phyloP scores from a whole-genome alignment of 495 filamentous ascomycete genomes.

The Pseudoneurospora amorphoporcata region DNA sequence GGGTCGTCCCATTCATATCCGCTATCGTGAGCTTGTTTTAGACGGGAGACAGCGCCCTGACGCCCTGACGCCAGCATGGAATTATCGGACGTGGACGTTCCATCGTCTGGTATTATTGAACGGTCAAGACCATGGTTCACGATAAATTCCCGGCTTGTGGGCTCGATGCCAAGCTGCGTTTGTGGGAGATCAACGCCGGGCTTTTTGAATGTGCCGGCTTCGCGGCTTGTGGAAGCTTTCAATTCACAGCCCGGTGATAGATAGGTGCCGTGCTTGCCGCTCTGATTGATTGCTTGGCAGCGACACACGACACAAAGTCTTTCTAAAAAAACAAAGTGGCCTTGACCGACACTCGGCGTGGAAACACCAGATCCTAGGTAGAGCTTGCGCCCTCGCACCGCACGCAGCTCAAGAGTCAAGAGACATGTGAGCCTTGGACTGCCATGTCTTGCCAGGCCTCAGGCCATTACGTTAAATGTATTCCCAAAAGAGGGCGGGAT shows the following conservation, averaged over 20 bases:
- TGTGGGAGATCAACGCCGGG: not conserved
- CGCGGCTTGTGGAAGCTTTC: not conserved
- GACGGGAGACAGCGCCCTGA: not conserved
- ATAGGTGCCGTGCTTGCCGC: not conserved
- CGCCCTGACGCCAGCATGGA: not conserved
- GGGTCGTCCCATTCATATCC: not conserved
- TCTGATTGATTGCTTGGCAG: not conserved
- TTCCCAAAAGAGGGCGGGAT: constrained; percentile 26
- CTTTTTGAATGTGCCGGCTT: not conserved
- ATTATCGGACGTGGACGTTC: not conserved
- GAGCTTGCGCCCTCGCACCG: not conserved
- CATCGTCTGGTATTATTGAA: not conserved
- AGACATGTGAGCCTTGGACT: not conserved
- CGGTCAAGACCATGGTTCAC: not conserved
- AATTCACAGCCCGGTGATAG: not conserved
- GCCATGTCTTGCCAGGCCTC: constrained; percentile 29
- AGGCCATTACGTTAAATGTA: constrained; percentile 44
- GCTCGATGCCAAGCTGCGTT: not conserved
- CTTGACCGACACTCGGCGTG: not conserved
- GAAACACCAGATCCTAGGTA: not conserved
- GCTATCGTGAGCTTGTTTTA: not conserved
- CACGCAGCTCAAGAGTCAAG: not conserved
- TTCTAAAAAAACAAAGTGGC: not conserved
- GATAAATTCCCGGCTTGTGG: not conserved
- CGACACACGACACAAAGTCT: not conserved